Evolutionary conservation across 805 yeast genomes (phyloP).

Genomic region (Wickerhamomyces silvicola): DNA sequence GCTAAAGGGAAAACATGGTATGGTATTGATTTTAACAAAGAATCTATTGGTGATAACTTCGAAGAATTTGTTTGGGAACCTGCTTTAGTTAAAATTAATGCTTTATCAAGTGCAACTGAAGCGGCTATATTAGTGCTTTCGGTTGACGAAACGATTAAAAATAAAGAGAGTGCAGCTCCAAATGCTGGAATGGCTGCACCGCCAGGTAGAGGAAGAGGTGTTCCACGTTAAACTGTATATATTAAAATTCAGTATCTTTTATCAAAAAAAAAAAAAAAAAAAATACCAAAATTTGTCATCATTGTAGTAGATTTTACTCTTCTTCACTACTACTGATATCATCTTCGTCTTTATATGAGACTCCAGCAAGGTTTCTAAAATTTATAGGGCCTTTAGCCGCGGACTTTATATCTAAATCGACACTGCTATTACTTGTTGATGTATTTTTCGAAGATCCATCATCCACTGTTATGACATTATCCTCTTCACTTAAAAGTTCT

Average conservation of each 20-base stretch:
- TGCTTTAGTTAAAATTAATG: constrained; percentile 85
- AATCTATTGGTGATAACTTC: constrained; percentile 77
- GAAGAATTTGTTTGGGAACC: constrained; percentile 96
- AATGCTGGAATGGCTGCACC: constrained; percentile 44
- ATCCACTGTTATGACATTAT: constrained; percentile 8
- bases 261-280: too few relatives aligned
- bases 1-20: constrained; percentile 89
- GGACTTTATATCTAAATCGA: not conserved
- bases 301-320: constrained; percentile 10
- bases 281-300: not conserved
- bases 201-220: constrained; percentile 67
- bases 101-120: constrained; percentile 93
- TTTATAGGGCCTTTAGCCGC: constrained; percentile 15
- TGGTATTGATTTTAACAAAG: constrained; percentile 89
- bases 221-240: constrained; percentile 40
- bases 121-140: constrained; percentile 89
- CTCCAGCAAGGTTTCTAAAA: constrained; percentile 20
- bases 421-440: not conserved
- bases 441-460: constrained; percentile 1
- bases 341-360: constrained; percentile 14
- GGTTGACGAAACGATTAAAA: constrained; percentile 91
- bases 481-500: constrained; percentile 9
- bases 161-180: constrained; percentile 55
- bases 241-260: too few relatives aligned
- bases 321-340: constrained; percentile 21